Conservation (phyloP, 495 filamentous ascomycete species). For the Tuber indicum region DNA sequence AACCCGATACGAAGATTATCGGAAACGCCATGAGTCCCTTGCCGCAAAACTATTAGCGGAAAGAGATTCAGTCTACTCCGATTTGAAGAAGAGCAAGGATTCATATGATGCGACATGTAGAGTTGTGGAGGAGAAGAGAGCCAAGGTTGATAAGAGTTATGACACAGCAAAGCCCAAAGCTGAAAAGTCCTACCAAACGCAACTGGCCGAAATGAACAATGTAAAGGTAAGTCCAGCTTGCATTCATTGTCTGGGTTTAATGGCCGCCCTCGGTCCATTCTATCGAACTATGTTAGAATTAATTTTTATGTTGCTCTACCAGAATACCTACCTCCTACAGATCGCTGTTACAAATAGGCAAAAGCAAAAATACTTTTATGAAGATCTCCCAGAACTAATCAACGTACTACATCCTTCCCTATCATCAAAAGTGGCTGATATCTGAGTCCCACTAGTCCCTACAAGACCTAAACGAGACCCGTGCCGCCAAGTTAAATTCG, state of each 20-base stretch:
- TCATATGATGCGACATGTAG: conserved; percentile 91
- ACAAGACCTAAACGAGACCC: conserved; percentile 87
- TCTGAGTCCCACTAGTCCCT: conserved; percentile 50
- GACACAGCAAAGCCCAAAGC: conserved; percentile 82
- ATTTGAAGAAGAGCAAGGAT: conserved; percentile 82
- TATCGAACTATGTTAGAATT: conserved; percentile 38
- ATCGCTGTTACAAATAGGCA: conserved; percentile 96
- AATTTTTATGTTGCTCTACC: conserved; percentile 16
- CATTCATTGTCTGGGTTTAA: not conserved
- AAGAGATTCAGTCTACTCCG: conserved; percentile 71
- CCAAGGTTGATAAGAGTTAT: conserved; percentile 84
- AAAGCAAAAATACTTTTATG: conserved; percentile 93
- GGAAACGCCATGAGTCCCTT: conserved; percentile 85
- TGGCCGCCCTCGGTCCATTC: not conserved
- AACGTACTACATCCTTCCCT: conserved; percentile 54
- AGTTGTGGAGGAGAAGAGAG: conserved; percentile 87
- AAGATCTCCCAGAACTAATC: conserved; percentile 89
- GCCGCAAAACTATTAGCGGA: conserved; percentile 83
- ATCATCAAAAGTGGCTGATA: not conserved
- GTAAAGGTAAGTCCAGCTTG: conserved; percentile 55
- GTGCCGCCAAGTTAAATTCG: conserved; percentile 71
- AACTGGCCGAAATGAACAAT: conserved; percentile 89
- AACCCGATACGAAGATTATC: conserved; percentile 76
- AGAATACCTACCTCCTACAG: conserved; percentile 90
- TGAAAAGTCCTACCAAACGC: conserved; percentile 80